phyloP scores from a whole-genome alignment of 129 eudicot species.

The Sambucus nigra region DNA sequence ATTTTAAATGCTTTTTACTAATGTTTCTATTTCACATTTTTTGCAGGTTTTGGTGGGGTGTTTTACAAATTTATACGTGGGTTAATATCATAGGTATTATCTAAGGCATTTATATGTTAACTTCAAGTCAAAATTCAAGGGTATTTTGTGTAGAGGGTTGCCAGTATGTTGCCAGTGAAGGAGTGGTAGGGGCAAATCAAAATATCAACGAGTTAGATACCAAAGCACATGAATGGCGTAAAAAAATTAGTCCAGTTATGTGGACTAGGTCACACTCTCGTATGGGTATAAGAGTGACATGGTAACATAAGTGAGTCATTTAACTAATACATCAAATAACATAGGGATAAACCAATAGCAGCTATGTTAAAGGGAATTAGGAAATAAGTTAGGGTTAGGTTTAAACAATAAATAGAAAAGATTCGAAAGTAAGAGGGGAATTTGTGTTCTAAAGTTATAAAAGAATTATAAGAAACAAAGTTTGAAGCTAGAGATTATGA shows the following conservation, averaged over 20 bases:
- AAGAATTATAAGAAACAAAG: neutral
- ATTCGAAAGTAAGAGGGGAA: neutral
- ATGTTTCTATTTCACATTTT: too few relatives aligned
- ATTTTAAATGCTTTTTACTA: too few relatives aligned
- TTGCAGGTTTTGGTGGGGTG: too few relatives aligned
- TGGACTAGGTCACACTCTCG: conserved; percentile 4
- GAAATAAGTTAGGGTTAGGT: too few relatives aligned
- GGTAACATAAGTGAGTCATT: too few relatives aligned
- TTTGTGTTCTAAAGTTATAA: neutral
- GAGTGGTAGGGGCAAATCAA: neutral
- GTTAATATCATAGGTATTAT: too few relatives aligned
- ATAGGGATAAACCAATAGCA: neutral
- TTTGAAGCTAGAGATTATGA: neutral
- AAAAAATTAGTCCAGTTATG: neutral
- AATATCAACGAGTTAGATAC: neutral
- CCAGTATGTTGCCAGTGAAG: neutral
- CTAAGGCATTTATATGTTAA: conserved; percentile 11
- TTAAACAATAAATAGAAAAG: too few relatives aligned
- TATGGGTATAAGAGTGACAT: neutral
- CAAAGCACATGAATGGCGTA: neutral
- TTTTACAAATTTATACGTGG: too few relatives aligned
- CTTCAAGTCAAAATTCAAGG: neutral
- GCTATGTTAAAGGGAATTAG: neutral
- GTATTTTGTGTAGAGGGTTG: conserved; percentile 2
- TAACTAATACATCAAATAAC: neutral